Conservation (phyloP, 805 yeast species). For the Clavispora santaluciae region DNA sequence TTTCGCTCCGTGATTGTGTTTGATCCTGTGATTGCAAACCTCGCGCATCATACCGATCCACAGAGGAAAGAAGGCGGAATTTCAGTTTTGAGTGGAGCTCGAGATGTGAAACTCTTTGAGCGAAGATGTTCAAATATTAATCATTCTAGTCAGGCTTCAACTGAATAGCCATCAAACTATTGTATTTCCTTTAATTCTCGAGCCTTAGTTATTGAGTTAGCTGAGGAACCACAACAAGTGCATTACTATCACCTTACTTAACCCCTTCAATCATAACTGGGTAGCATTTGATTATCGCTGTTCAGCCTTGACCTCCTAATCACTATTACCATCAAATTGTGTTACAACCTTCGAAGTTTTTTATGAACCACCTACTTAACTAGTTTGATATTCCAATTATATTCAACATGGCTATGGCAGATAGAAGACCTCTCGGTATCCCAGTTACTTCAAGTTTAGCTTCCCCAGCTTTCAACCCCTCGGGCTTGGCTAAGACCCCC, state of each 20-base stretch:
- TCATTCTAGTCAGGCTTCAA: background rate
- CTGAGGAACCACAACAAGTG: conserved; percentile 1
- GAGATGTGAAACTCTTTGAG: background rate
- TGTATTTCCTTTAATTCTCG: background rate
- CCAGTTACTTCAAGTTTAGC: conserved; percentile 47
- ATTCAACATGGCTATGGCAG: conserved; percentile 56
- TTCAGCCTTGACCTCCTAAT: conserved; percentile 4
- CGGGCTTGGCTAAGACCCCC: conserved; percentile 15
- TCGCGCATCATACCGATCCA: background rate
- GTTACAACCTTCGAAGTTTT: background rate
- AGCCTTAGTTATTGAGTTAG: conserved; percentile 6
- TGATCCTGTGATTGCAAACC: background rate
- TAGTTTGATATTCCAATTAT: background rate
- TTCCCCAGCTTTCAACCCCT: conserved; percentile 38
- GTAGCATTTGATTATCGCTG: conserved; percentile 19
- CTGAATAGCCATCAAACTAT: background rate
- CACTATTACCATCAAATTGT: background rate
- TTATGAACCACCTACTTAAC: background rate
- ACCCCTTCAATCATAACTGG: background rate
- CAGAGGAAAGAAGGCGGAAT: background rate
- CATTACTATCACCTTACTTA: background rate
- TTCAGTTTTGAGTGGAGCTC: background rate
- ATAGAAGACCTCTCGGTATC: conserved; percentile 58
- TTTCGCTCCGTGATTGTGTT: background rate
- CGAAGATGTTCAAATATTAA: background rate